Conservation (phyloP, 176 grass and related monocot species). For the Cenchrus americanus region DNA sequence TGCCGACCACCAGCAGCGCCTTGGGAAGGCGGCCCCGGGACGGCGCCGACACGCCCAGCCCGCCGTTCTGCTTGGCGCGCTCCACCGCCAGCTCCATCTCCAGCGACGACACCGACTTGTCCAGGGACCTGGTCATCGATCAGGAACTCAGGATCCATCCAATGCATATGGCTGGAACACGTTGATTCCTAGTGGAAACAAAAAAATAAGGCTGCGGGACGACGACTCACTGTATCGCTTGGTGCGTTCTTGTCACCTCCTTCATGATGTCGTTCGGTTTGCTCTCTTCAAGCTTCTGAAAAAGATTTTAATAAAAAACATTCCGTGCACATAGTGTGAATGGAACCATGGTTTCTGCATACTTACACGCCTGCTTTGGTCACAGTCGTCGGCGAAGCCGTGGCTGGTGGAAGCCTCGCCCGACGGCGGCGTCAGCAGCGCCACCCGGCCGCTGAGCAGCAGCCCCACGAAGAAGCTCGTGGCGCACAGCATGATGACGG, state of each 20-base stretch:
- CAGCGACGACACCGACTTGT: constrained; percentile 68
- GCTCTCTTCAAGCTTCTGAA: constrained; percentile 59
- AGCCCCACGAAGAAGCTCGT: constrained; percentile 79
- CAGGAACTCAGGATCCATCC: not conserved
- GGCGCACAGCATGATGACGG: constrained; percentile 50
- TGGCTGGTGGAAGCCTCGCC: not conserved
- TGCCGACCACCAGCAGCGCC: constrained; percentile 65
- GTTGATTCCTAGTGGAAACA: not conserved
- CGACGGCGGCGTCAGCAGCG: constrained; percentile 31
- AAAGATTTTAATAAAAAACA: not conserved
- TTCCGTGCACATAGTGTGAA: not conserved
- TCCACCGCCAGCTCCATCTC: constrained; percentile 68
- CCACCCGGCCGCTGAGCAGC: constrained; percentile 58
- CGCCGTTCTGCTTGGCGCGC: constrained; percentile 46
- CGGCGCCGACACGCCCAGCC: constrained; percentile 24
- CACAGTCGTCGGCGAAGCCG: constrained; percentile 54
- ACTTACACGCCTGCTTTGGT: constrained; percentile 57
- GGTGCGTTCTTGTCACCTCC: constrained; percentile 64
- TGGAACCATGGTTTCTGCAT: not conserved
- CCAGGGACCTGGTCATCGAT: constrained; percentile 48
- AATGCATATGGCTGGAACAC: not conserved
- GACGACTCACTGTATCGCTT: constrained; percentile 56
- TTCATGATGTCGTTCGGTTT: constrained; percentile 59
- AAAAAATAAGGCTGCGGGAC: too few species aligned
- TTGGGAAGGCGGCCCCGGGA: constrained; percentile 53